Conservation (phyloP, 441 rosid genomes). For the Lepidium campestre region DNA sequence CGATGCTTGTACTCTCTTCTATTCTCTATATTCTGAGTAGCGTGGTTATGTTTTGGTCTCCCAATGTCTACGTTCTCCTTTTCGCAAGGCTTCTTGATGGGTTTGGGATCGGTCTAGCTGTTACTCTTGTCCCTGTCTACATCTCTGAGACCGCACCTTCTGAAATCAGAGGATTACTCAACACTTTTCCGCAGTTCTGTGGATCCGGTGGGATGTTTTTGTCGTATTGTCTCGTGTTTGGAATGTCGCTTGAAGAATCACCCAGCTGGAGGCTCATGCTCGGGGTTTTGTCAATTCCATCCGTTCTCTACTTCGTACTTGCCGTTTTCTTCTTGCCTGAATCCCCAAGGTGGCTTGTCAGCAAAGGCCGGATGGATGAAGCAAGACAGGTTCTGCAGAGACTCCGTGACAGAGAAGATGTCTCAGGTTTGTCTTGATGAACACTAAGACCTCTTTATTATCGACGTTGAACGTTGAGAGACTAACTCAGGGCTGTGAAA, state of each 20-base stretch:
- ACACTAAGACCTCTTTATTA: slow-evolving; percentile 8
- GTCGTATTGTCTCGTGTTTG: slow-evolving; percentile 77
- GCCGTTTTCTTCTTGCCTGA: slow-evolving; percentile 76
- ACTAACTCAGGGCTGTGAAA: slow-evolving; percentile 6
- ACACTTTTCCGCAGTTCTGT: slow-evolving; percentile 82
- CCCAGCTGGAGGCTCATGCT: slow-evolving; percentile 94
- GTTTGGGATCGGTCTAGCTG: slow-evolving; percentile 74
- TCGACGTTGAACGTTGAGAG: neutral
- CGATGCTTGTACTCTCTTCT: slow-evolving; percentile 71
- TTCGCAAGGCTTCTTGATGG: slow-evolving; percentile 79
- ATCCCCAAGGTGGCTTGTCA: slow-evolving; percentile 94
- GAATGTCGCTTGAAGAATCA: slow-evolving; percentile 57
- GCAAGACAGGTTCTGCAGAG: slow-evolving; percentile 71
- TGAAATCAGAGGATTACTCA: slow-evolving; percentile 74
- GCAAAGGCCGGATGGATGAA: slow-evolving; percentile 82
- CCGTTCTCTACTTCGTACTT: slow-evolving; percentile 44
- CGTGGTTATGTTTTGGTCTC: slow-evolving; percentile 80
- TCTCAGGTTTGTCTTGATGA: slow-evolving; percentile 49
- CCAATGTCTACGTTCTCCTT: slow-evolving; percentile 67
- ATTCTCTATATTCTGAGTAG: slow-evolving; percentile 63
- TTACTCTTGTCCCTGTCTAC: slow-evolving; percentile 73
- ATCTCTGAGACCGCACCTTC: slow-evolving; percentile 94
- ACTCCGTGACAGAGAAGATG: slow-evolving; percentile 81
- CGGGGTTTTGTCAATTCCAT: slow-evolving; percentile 73
- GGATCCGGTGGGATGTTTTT: slow-evolving; percentile 87